Base-by-base conservation (phyloP, 2,329 filamentous ascomycete genomes). In the Sporothrix brunneoviolacea region DNA sequence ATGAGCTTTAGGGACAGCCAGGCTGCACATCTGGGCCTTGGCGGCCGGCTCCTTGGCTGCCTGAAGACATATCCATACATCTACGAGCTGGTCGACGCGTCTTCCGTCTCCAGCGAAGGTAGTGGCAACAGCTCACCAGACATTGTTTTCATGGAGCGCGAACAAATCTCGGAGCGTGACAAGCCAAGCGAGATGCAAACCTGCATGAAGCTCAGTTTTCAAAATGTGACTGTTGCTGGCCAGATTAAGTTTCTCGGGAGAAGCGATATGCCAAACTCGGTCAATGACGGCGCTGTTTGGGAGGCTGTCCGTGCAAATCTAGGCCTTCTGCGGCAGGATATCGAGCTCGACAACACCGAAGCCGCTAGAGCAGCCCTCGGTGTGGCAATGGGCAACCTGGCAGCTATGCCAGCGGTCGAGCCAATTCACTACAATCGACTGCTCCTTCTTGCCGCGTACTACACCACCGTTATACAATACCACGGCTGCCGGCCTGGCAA, bases 181-280 rank as follows among this genome's bases (percentile, higher is more conserved):
- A 16, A 28, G 33, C 36, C 45, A 12, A 48, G 38, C 30, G 37
- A 53, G 39, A 53, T 53, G 51, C 51, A 53, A 40, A 37, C 21
- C 13, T 53, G 51, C 40, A 53, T 53, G 51, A 43, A 32, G 19
- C 51, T 53, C 13, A 45, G 45, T 15, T 49, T 49, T 30, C 44
- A 45, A 18, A 53, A 49, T 35, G 51, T 49, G 2, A 53, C 51
- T 2, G 46, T 53, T 4, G 51, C 45, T 6, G 46, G 40, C 27
- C 51, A 53, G 51, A 50, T 53, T 32, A 49, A 50, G 27, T 40
- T 53, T 30, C 51, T 53, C 2, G 50, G 50, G 3, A 38, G 50
- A 19, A 45, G 50, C 16, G 15, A 49, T 12, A 12, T 32, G 8
- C 30, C 18, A 6, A 9, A 21, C 16, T 16, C 48, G 9, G 19